phyloP scores from a whole-genome alignment of 768 basidiomycete genomes.

The Sporobolomyces roseus region DNA sequence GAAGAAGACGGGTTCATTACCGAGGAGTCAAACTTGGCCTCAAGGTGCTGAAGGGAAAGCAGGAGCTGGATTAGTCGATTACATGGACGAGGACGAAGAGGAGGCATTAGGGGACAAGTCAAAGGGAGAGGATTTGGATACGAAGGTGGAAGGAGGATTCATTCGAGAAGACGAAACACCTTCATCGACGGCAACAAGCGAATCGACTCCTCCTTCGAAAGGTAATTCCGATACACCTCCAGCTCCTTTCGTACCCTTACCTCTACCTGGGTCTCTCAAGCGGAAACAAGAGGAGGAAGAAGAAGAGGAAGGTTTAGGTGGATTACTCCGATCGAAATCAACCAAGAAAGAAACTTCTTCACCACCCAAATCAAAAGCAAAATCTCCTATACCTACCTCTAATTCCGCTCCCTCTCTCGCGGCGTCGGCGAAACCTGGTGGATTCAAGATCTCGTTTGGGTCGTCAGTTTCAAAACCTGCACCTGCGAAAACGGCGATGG shows the following conservation, averaged over 20 bases:
- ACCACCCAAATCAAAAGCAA: background rate
- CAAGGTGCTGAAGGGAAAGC: background rate
- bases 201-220: background rate
- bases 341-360: background rate
- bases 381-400: background rate
- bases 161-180: constrained; percentile 16
- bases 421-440: constrained; percentile 10
- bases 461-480: background rate
- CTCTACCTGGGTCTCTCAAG: constrained; percentile 17
- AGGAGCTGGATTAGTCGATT: constrained; percentile 15
- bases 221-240: background rate
- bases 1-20: background rate
- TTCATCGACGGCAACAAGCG: background rate
- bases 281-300: constrained; percentile 32
- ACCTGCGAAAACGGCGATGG: too few species aligned
- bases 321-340: background rate
- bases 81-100: constrained; percentile 21
- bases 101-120: too few species aligned
- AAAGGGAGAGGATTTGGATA: too few species aligned
- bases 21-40: constrained; percentile 14
- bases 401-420: too few species aligned
- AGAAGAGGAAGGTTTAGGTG: constrained; percentile 22
- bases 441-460: constrained; percentile 27
- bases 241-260: background rate
- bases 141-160: constrained; percentile 20